These are phyloP conservation scores for Tylopilus cervinicoccineus DNA, from an alignment of 768 basidiomycete genomes.

Conservation along the genomic window DNA sequence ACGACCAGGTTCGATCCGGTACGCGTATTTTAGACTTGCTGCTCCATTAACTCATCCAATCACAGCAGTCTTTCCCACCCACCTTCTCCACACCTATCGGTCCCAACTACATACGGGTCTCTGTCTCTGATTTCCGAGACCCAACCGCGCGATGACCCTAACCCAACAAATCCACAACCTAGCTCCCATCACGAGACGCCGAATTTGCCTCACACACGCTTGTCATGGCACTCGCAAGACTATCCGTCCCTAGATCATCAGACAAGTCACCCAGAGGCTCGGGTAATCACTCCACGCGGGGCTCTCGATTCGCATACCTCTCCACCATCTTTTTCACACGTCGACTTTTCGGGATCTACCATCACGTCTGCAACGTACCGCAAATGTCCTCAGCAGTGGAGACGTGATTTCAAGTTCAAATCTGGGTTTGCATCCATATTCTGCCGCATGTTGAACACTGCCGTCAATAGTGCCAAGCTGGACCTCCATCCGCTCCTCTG, in stretches of 20 bases:
- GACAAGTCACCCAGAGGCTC: conserved; percentile 18
- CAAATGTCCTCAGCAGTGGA: conserved; percentile 28
- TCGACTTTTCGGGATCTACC: conserved; percentile 10
- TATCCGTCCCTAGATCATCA: conserved; percentile 21
- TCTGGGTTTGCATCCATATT: conserved; percentile 29
- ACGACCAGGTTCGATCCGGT: too few species aligned
- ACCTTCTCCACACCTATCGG: too few species aligned
- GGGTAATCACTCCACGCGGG: conserved; percentile 10
- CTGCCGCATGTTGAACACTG: conserved; percentile 18
- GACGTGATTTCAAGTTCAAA: conserved; percentile 31
- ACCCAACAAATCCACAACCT: background rate
- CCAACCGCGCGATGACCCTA: conserved; percentile 7
- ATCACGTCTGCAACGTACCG: conserved; percentile 10
- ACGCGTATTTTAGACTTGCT: too few species aligned
- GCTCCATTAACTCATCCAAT: too few species aligned
- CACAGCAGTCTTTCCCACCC: too few species aligned
- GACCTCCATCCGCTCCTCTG: conserved; percentile 21
- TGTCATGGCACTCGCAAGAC: conserved; percentile 16
- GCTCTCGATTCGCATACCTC: conserved; percentile 22
- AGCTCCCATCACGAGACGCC: conserved; percentile 1
- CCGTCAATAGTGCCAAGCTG: conserved; percentile 24
- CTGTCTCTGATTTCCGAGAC: too few species aligned
- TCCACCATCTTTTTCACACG: conserved; percentile 22
- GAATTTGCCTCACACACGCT: conserved; percentile 1
- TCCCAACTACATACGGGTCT: too few species aligned